Evolutionary conservation across 1,139 yeast species (phyloP).

Genomic region (Kodamaea sp.): DNA sequence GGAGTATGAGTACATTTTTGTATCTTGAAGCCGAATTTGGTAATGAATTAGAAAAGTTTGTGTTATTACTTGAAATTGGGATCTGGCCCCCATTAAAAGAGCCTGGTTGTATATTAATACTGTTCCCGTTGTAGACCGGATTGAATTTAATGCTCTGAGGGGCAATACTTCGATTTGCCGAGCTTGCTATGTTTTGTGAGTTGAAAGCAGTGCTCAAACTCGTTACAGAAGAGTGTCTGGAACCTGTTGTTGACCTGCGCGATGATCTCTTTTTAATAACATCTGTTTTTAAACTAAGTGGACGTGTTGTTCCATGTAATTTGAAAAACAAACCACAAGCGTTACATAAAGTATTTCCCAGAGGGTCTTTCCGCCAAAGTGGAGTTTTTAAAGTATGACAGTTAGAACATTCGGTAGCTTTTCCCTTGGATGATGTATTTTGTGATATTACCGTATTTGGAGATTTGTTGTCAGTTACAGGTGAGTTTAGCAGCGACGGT

Average conservation of each 20-base stretch:
- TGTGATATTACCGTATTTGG: slow-evolving; percentile 3
- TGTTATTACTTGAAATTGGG: slow-evolving; percentile 4
- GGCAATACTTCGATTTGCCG: slow-evolving; percentile 1
- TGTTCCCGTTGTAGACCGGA: slow-evolving; percentile 9
- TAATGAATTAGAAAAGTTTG: slow-evolving; percentile 9
- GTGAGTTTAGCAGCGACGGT: slow-evolving; percentile 5
- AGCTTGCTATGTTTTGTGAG: neutral
- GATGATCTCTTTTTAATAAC: slow-evolving; percentile 54
- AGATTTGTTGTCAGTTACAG: slow-evolving; percentile 5
- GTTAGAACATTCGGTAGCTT: slow-evolving; percentile 40
- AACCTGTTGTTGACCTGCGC: slow-evolving; percentile 20
- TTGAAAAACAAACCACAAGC: slow-evolving; percentile 59
- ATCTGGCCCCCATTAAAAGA: slow-evolving; percentile 8
- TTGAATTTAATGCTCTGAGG: slow-evolving; percentile 11
- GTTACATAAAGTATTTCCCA: slow-evolving; percentile 55
- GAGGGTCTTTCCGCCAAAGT: slow-evolving; percentile 55
- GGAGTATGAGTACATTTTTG: slow-evolving; percentile 42
- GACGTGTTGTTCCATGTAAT: slow-evolving; percentile 57
- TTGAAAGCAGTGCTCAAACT: slow-evolving; percentile 1
- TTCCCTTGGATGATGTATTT: slow-evolving; percentile 6
- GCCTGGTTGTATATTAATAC: too few species aligned
- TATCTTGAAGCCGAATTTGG: slow-evolving; percentile 18
- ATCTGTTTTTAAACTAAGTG: slow-evolving; percentile 52
- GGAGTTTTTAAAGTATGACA: slow-evolving; percentile 58
- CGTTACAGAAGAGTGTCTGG: slow-evolving; percentile 9